A percentile compares a stretch with the other conserved stretches of the same genome.
phyloP scores from a whole-genome alignment of 331 rosid genomes.

The Quercus tomentella region DNA sequence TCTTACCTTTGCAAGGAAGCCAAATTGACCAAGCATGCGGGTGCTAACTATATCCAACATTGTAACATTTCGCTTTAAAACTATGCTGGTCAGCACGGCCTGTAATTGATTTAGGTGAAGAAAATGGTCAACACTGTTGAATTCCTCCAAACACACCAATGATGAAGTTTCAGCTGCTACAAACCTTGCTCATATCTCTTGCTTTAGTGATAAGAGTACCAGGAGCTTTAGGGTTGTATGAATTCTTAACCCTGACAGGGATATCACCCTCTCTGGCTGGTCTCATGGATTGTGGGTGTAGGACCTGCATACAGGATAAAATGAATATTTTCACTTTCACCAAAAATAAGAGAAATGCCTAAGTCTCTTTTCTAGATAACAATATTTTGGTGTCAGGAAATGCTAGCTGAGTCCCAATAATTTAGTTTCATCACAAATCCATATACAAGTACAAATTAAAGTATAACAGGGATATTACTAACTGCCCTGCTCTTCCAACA shows the following conservation, averaged over 20 bases:
- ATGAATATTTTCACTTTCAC: neutral
- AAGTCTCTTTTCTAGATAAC: neutral
- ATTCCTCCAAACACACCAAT: slow-evolving; percentile 8
- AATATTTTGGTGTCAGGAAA: neutral
- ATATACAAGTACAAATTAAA: neutral
- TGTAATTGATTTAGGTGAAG: slow-evolving; percentile 35
- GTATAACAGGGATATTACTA: neutral
- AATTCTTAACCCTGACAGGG: slow-evolving; percentile 96
- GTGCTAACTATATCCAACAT: slow-evolving; percentile 99
- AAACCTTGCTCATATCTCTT: slow-evolving; percentile 91
- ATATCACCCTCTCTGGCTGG: slow-evolving; percentile 96
- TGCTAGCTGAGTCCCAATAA: neutral
- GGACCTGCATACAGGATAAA: slow-evolving; percentile 53
- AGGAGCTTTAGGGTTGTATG: slow-evolving; percentile 91
- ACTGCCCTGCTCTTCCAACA: neutral
- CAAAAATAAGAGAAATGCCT: neutral
- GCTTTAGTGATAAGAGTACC: slow-evolving; percentile 82
- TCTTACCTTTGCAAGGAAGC: slow-evolving; percentile 93
- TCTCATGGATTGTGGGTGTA: slow-evolving; percentile 98
- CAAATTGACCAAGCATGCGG: slow-evolving; percentile 95
- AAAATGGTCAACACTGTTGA: slow-evolving; percentile 7
- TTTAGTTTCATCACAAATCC: neutral
- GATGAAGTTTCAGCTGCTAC: slow-evolving; percentile 21
- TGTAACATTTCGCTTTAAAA: slow-evolving; percentile 86
- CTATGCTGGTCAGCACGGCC: slow-evolving; percentile 93